Base-by-base conservation (phyloP, 129 eudicot species). In the Calendula officinalis region DNA sequence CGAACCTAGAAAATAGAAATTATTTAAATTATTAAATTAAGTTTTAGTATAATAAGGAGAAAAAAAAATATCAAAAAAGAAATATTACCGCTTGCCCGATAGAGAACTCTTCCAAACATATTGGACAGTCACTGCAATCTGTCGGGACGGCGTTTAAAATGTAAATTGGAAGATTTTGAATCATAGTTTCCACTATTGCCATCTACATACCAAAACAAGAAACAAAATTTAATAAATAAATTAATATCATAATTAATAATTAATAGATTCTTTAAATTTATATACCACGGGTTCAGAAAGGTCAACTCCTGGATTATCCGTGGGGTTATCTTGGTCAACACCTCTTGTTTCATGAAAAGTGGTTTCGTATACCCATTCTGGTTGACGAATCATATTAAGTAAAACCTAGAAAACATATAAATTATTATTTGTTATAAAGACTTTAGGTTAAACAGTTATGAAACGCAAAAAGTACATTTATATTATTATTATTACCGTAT, bases 121-220 rank as follows among this genome's bases (percentile, higher is more conserved):
- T 94, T 8, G 96, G 99, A 52, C 99, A 94, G 77, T 94, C 99
- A n/a, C 91, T 88, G 72, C 96, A 85, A 73, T 94, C 99, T 16
- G 95, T 88, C 3, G 99, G 99, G 67, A 94, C 99, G 16, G 99
- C 92, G 80, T 94, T 94, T 67, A 94, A 78, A 64, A 81, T 72
- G 78, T 88, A 94, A 75, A 83, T 62, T 22, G 99, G 99, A 68
- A 94, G 99, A 61, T 88, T 89, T 60, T 81, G 95, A 74, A 94
- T 88, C 16, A 94, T 82, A 14, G 86, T 81, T 70, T 94, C 95
- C 47, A 94, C 88, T 32, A 95, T 96, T 70, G 88, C 95, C 79
- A 87, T 88, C 99, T 94, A 82, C 58, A 57, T 37, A 60, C 71
- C 58, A 58, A 62, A 69, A 35, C 11, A 60, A 13, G 60, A 54